Evolutionary conservation across 768 basidiomycete genomes (phyloP), one percentile per base, ranked within the genome.

Genomic region (Russula virescens): DNA sequence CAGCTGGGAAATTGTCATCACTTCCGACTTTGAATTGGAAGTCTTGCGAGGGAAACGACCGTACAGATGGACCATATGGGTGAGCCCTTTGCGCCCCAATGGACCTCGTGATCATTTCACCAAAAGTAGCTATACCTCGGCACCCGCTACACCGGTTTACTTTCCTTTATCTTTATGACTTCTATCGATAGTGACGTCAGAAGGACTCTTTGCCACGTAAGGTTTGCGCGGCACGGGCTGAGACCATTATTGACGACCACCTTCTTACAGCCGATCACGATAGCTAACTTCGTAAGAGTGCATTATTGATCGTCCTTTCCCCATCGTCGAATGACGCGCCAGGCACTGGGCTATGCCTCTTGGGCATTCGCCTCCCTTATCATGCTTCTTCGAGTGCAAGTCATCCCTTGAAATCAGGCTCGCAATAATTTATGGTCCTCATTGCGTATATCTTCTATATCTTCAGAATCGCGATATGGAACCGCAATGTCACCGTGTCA

Each of bases 381-480:
- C 8, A 38, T 38, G 2, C 6, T 38, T 2, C 38, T 38, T 11
- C 38, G 38, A 7, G 38, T 38, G 38, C 13, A 38, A 9, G 38
- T 38, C 38, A 14, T 38, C 10, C 38, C 38, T 14, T 38, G 6
- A 2, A n/a, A n/a, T n/a, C n/a, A n/a, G n/a, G n/a, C n/a, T 18
- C 2, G 13, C 13, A 19, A 7, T 45, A 35, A n/a, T 45, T 31
- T 5, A n/a, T n/a, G n/a, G 28, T 13, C 42, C 58, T 52, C 23
- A 60, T 25, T 10, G 8, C 18, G 21, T 52, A 38, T 34, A n/a
- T n/a, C n/a, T 11, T 45, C 23, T 40, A 43, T 23, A 60, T 34
- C 25, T 49, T 52, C 34, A 60, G 58, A 45, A 45, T 45, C 18
- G 58, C 58, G 23, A 60, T 60, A 60, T 60, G 58, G 58, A 19